phyloP scores from a whole-genome alignment of 768 basidiomycete species.

The Lentinula detonsa region DNA sequence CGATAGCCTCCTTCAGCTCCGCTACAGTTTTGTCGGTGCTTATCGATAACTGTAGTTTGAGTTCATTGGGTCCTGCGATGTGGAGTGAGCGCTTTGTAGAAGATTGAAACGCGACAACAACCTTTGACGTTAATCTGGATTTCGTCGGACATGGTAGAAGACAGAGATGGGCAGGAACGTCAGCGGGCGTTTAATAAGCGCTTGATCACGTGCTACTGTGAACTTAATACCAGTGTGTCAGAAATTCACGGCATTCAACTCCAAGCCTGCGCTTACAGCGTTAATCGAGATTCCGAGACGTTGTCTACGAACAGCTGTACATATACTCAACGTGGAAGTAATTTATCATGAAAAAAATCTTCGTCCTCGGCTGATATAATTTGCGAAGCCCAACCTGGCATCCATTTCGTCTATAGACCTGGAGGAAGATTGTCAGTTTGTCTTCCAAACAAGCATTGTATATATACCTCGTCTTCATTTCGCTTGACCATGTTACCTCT shows the following conservation, averaged over 20 bases:
- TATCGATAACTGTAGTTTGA: conserved; percentile 88
- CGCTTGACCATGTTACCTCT: conserved; percentile 85
- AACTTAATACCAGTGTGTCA: too few relatives aligned
- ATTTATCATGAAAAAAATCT: conserved; percentile 23
- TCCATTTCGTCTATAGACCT: conserved; percentile 78
- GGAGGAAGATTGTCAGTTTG: conserved; percentile 5
- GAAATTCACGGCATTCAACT: too few relatives aligned
- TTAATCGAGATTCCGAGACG: too few relatives aligned
- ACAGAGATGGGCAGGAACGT: not conserved
- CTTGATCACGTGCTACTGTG: not conserved
- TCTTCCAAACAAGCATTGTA: not conserved
- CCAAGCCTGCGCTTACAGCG: too few relatives aligned
- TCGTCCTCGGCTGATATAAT: conserved; percentile 54
- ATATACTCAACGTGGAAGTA: not conserved
- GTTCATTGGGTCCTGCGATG: conserved; percentile 72
- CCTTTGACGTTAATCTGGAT: conserved; percentile 71
- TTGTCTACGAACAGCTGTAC: too few relatives aligned
- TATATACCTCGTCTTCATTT: conserved; percentile 72
- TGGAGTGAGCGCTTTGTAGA: not conserved
- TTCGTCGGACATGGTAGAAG: conserved; percentile 48
- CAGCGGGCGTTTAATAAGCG: not conserved
- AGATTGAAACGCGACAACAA: conserved; percentile 14
- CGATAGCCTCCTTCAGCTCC: conserved; percentile 89
- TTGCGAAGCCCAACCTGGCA: conserved; percentile 57
- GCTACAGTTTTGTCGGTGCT: conserved; percentile 75